Evolutionary conservation across 495 filamentous ascomycete species (phyloP).

Genomic region (Lasiosphaeria hispida): DNA sequence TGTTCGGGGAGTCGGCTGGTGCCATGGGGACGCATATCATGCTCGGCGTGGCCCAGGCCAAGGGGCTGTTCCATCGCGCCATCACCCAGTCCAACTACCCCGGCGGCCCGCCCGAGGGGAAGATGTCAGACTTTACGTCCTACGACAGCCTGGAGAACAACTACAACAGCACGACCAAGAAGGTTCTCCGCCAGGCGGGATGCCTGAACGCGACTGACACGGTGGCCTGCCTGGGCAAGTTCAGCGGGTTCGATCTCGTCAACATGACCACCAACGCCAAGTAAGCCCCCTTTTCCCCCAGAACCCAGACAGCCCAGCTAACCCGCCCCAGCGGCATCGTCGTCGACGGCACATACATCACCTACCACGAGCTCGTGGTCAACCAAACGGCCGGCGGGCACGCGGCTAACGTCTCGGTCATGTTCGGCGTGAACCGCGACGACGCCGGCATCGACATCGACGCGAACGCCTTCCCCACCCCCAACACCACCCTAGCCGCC

Average conservation of each 20-base stretch:
- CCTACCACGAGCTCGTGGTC: conserved; percentile 27
- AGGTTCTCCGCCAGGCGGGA: conserved; percentile 30
- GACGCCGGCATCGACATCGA: conserved; percentile 36
- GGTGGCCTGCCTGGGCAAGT: conserved; percentile 35
- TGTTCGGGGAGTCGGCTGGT: conserved; percentile 58
- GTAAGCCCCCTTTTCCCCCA: conserved; percentile 15
- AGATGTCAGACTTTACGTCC: conserved; percentile 19
- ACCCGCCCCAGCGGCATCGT: conserved; percentile 23
- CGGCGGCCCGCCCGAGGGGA: conserved; percentile 28
- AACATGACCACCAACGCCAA: conserved; percentile 33
- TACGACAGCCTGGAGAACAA: conserved; percentile 36
- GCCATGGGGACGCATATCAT: conserved; percentile 29
- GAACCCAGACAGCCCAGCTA: background rate
- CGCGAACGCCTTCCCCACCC: conserved; percentile 23
- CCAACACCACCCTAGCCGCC: conserved; percentile 15
- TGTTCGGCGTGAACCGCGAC: conserved; percentile 44
- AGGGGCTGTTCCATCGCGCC: conserved; percentile 41
- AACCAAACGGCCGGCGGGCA: conserved; percentile 20
- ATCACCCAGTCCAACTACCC: conserved; percentile 42
- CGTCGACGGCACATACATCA: conserved; percentile 37
- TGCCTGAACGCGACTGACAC: conserved; percentile 29
- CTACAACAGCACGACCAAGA: conserved; percentile 28
- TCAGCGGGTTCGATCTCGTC: conserved; percentile 34
- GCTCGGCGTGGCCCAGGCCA: conserved; percentile 38
- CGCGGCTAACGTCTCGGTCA: conserved; percentile 28